Evolutionary conservation across 352 stramenopile genomes (phyloP), one percentile per base, ranked within the genome.

Genomic region (Phytophthora europaea): DNA sequence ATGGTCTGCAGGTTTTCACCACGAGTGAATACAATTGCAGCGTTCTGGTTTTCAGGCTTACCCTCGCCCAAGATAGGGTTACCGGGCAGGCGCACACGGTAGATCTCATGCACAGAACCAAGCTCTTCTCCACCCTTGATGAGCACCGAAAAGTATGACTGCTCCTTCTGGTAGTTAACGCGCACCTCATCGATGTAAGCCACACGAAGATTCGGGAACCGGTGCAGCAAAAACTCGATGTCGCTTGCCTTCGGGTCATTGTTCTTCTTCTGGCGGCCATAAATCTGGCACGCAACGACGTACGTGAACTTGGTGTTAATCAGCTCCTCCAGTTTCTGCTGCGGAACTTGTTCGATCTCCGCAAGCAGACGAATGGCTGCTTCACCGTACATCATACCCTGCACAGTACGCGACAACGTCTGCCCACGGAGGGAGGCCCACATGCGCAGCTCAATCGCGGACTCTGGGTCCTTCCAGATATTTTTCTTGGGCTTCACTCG

Each of bases 1-100:
- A 99, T 99, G 10, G 97, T 99, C 84, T 99, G 98, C 52, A 99
- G 68, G 51, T 97, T 98, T 80, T 99, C 97, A 67, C 97, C 97
- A 26, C 98, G 90, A 8, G 97, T 99, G 79, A 99, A 99, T 64
- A 99, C 98, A 69, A 99, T 97, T 4, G 98, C 98, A 10, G 99
- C 89, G 73, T 99, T 99, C 72, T 99, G 98, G 86, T 99, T 99
- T 78, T 99, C 98, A n/a, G 98, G 98, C 76, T 99, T 99, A 68
- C 98, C 98, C 85, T 99, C 98, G 50, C 98, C 98, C 47, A 99
- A 84, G 60, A 99, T 98, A 6, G 98, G 98, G 75, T 99, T 99
- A 23, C 98, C 98, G 1, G 98, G 97, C 6, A 99, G 82, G n/a
- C 98, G 95, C 36, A 99, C 94, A 60, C 98, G 90, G 79, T 99